These are phyloP conservation scores for Talaromyces sp. DNA, from an alignment of 2,329 filamentous ascomycete species.

Conservation along the genomic window DNA sequence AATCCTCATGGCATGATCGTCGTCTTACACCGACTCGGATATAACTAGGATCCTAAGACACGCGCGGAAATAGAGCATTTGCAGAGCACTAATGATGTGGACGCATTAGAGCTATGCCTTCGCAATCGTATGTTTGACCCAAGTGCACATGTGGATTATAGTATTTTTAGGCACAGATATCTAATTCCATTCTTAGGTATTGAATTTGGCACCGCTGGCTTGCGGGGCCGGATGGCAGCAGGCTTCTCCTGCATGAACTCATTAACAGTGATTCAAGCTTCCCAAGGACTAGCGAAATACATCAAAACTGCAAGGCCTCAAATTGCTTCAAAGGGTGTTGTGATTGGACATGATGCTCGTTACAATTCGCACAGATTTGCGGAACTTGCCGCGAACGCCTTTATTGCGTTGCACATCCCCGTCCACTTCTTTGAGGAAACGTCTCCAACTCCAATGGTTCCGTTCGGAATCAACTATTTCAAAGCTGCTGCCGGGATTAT, in stretches of 20 bases:
- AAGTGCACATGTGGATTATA: neutral
- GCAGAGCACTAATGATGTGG: constrained; percentile 47
- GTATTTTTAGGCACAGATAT: constrained; percentile 10
- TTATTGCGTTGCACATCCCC: constrained; percentile 59
- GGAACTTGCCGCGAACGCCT: constrained; percentile 61
- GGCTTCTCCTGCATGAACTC: constrained; percentile 65
- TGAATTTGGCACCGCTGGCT: constrained; percentile 64
- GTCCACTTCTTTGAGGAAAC: constrained; percentile 62
- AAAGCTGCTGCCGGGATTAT: constrained; percentile 63
- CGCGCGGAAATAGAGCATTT: constrained; percentile 58
- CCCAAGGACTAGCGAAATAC: constrained; percentile 66
- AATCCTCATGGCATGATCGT: constrained; percentile 19
- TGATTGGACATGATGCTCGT: constrained; percentile 65
- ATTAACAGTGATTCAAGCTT: constrained; percentile 64
- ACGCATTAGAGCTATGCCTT: constrained; percentile 57
- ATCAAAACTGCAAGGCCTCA: constrained; percentile 51
- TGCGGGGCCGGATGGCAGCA: constrained; percentile 67
- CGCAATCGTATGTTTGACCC: constrained; percentile 44
- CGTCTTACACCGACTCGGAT: constrained; percentile 10
- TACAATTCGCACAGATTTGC: constrained; percentile 66
- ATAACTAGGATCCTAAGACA: constrained; percentile 55
- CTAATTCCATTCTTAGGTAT: constrained; percentile 44
- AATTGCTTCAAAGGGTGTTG: constrained; percentile 52
- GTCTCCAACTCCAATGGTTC: constrained; percentile 64
- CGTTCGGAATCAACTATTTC: constrained; percentile 60